Percentiles rank a stretch among this genome's conserved stretches.
These are phyloP conservation scores for Clonostachys solani DNA, from an alignment of 2,329 filamentous ascomycete genomes.

Conservation along the genomic window DNA sequence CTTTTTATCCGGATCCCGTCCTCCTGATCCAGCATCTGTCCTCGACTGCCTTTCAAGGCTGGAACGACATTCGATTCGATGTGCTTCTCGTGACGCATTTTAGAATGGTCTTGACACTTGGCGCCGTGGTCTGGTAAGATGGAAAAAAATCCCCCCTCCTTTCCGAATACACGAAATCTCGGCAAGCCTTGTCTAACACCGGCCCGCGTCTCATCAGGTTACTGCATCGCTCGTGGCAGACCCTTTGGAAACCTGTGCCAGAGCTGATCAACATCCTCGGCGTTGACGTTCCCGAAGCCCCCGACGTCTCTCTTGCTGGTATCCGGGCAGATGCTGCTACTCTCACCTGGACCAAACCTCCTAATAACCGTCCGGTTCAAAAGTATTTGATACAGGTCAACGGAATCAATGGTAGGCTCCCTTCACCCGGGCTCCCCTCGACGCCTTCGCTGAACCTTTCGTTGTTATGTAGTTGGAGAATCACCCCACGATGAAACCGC, in stretches of 20 bases:
- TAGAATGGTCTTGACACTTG: conserved; percentile 50
- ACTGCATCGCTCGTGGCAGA: conserved; percentile 79
- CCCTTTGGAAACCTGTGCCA: conserved; percentile 85
- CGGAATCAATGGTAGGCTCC: conserved; percentile 72
- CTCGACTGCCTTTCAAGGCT: conserved; percentile 18
- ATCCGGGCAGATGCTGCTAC: conserved; percentile 85
- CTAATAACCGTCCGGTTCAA: conserved; percentile 61
- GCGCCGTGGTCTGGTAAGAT: conserved; percentile 49
- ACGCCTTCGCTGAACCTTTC: not conserved
- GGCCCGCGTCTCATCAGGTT: conserved; percentile 50
- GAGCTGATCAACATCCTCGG: conserved; percentile 88
- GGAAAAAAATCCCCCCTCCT: too few species aligned
- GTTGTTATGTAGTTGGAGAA: conserved; percentile 65
- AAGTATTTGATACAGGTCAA: conserved; percentile 94
- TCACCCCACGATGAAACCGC: conserved; percentile 51
- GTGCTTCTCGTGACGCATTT: conserved; percentile 42
- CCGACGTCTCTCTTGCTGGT: conserved; percentile 84
- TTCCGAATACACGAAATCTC: too few species aligned
- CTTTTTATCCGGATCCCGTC: conserved; percentile 24
- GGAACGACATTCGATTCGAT: conserved; percentile 38
- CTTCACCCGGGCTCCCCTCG: not conserved
- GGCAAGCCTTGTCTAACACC: not conserved
- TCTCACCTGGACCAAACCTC: conserved; percentile 83
- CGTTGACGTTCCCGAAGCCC: conserved; percentile 87
- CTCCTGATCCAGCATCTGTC: conserved; percentile 17